Percentiles rank a stretch among this genome's conserved stretches.
phyloP scores from a whole-genome alignment of 139 green algal species.

The Tetraselmis striata region DNA sequence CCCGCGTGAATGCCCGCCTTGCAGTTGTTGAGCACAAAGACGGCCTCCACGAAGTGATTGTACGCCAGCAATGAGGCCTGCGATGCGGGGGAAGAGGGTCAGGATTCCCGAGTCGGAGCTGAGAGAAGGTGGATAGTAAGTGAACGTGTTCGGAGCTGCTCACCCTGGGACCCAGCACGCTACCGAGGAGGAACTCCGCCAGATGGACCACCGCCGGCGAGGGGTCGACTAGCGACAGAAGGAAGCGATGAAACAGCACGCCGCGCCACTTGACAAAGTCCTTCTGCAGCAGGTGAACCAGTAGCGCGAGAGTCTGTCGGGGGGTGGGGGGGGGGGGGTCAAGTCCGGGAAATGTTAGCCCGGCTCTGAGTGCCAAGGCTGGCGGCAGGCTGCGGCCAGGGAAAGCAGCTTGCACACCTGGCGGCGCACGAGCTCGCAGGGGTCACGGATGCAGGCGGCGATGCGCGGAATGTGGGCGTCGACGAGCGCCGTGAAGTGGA shows the following conservation, averaged over 20 bases:
- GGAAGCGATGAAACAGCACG: conserved; percentile 69
- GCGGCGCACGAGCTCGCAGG: conserved; percentile 66
- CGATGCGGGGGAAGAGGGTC: conserved; percentile 24
- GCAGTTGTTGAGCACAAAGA: conserved; percentile 83
- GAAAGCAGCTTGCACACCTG: no score
- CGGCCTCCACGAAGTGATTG: conserved; percentile 85
- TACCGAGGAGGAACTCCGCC: conserved; percentile 42
- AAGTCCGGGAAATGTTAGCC: no score
- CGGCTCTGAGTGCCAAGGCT: no score
- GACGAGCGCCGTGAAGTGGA: conserved; percentile 73
- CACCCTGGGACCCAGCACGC: not conserved
- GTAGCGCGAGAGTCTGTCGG: conserved; percentile 67
- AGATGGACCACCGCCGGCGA: conserved; percentile 35
- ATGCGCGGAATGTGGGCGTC: conserved; percentile 66
- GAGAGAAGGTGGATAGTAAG: no score
- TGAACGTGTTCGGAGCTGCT: no score
- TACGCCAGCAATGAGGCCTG: conserved; percentile 80
- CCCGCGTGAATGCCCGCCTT: conserved; percentile 29
- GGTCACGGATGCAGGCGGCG: conserved; percentile 63
- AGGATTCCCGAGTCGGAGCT: conserved; percentile 15
- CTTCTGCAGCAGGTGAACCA: conserved; percentile 72
- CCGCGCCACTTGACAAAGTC: conserved; percentile 90
- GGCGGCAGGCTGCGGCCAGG: no score
- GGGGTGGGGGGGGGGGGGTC: conserved; percentile 43
- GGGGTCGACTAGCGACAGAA: conserved; percentile 74